phyloP scores from a whole-genome alignment of 2,329 filamentous ascomycete species.

The Delphinella strobiligena region DNA sequence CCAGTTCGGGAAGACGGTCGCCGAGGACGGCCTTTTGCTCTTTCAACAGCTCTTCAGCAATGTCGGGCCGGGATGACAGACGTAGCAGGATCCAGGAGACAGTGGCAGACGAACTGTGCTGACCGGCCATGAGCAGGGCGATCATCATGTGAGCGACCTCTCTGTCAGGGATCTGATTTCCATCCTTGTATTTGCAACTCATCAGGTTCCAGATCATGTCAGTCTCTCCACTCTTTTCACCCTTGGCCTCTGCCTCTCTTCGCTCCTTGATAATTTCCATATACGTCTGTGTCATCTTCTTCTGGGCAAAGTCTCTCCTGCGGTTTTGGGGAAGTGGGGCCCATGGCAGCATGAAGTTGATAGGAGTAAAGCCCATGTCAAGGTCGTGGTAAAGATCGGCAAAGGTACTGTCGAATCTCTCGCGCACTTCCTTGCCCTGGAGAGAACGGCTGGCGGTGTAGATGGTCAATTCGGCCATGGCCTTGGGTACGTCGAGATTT shows the following conservation, averaged over 20 bases:
- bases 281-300: slow-evolving; percentile 70
- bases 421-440: slow-evolving; percentile 72
- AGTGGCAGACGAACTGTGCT: slow-evolving; percentile 78
- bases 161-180: slow-evolving; percentile 63
- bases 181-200: slow-evolving; percentile 76
- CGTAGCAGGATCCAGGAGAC: slow-evolving; percentile 76
- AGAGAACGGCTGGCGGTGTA: slow-evolving; percentile 80
- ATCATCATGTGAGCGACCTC: slow-evolving; percentile 93
- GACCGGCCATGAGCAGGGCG: slow-evolving; percentile 80
- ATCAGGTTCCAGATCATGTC: slow-evolving; percentile 91
- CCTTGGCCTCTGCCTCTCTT: slow-evolving; percentile 34
- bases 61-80: slow-evolving; percentile 63
- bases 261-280: slow-evolving; percentile 69
- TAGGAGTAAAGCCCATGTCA: slow-evolving; percentile 77
- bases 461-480: slow-evolving; percentile 77
- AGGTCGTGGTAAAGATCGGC: slow-evolving; percentile 78
- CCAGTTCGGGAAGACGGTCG: slow-evolving; percentile 59
- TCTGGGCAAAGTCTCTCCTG: slow-evolving; percentile 65
- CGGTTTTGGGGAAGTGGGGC: slow-evolving; percentile 80
- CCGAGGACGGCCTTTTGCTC: slow-evolving; percentile 71
- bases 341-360: slow-evolving; percentile 88
- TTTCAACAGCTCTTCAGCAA: slow-evolving; percentile 68
- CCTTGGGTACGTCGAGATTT: slow-evolving; percentile 57
- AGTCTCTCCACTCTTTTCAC: slow-evolving; percentile 30
- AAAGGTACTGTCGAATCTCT: slow-evolving; percentile 67